Conservation (phyloP, 257 asterid genomes). For the Orobanche coerulescens region DNA sequence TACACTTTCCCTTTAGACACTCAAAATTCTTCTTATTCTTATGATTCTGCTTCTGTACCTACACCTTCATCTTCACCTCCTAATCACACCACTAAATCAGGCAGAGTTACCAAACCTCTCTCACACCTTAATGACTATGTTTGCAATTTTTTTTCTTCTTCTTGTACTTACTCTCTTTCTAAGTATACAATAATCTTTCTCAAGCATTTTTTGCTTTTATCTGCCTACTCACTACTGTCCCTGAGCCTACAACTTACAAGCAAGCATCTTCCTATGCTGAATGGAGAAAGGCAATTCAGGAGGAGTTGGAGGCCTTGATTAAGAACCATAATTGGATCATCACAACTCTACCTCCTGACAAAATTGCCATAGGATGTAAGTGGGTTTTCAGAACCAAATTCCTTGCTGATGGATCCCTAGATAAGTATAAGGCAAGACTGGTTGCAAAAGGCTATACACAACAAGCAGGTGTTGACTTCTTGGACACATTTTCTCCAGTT, state of each 20-base stretch:
- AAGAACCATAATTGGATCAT: neutral
- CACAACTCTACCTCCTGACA: neutral
- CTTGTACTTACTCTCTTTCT: too few relatives aligned
- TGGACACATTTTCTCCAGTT: neutral
- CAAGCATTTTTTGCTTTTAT: neutral
- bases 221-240: neutral
- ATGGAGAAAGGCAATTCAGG: neutral
- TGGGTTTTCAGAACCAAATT: neutral
- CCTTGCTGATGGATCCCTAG: neutral
- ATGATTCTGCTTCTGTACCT: too few relatives aligned
- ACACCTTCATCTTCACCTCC: too few relatives aligned
- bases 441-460: neutral
- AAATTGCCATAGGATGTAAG: neutral
- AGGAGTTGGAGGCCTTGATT: neutral
- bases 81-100: too few relatives aligned
- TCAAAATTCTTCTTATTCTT: too few relatives aligned
- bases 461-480: neutral
- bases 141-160: too few relatives aligned
- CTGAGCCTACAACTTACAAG: neutral
- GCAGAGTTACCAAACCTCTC: too few relatives aligned
- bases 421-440: neutral
- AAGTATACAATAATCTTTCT: neutral
- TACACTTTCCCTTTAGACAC: too few relatives aligned
- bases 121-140: too few relatives aligned
- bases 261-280: neutral